A percentile compares a stretch with the other conserved stretches of the same genome.
These are phyloP conservation scores for Globisporangium ultimum DNA, from an alignment of 352 stramenopile genomes.

Conservation along the genomic window DNA sequence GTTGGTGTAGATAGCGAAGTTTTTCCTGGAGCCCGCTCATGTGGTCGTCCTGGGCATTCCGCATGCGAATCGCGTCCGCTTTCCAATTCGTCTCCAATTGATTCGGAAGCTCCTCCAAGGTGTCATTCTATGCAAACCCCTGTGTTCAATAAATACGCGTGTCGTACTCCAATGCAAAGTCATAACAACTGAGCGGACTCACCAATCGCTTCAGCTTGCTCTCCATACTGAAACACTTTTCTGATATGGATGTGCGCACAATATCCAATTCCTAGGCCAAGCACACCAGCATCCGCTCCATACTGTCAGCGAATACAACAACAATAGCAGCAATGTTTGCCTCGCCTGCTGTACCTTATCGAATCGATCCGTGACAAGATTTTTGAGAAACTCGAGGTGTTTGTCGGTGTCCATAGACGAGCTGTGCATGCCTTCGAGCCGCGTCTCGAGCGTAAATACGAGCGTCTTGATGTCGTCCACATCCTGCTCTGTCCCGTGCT, in stretches of 20 bases:
- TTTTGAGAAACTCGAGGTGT: constrained; percentile 38
- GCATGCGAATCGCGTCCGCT: constrained; percentile 8
- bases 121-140: constrained; percentile 16
- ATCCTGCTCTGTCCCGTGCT: constrained; percentile 26
- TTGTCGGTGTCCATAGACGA: constrained; percentile 28
- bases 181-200: neutral
- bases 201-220: constrained; percentile 41
- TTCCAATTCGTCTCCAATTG: constrained; percentile 21
- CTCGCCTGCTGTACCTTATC: constrained; percentile 32
- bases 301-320: neutral
- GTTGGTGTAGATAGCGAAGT: neutral
- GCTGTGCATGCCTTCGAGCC: constrained; percentile 34
- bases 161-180: neutral
- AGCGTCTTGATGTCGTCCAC: constrained; percentile 50
- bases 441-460: constrained; percentile 39
- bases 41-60: constrained; percentile 4
- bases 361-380: constrained; percentile 35
- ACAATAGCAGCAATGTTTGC: neutral
- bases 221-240: constrained; percentile 53
- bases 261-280: constrained; percentile 44
- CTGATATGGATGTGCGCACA: constrained; percentile 48
- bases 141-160: neutral
- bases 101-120: constrained; percentile 25
- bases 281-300: neutral
- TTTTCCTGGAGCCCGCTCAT: constrained; percentile 22